Evolutionary conservation across 2,329 filamentous ascomycete species (phyloP).

Genomic region (Sporothrix dimorphospora): DNA sequence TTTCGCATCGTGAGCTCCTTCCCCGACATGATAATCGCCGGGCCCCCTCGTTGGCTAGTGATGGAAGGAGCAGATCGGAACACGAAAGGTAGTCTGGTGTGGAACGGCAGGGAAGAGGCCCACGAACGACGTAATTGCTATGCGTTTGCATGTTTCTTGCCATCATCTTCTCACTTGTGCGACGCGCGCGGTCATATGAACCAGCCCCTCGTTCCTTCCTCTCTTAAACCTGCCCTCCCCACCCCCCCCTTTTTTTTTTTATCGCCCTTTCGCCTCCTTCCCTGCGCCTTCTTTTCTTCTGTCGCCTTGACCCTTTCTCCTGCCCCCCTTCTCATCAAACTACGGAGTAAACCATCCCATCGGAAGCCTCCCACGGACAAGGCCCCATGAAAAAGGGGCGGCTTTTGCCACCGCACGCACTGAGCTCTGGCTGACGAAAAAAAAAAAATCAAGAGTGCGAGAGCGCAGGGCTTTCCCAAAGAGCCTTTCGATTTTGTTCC

Average conservation of each 20-base stretch:
- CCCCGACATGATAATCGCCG: neutral
- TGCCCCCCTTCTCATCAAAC: neutral
- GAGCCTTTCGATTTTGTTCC: neutral
- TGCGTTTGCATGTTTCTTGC: slow-evolving; percentile 14
- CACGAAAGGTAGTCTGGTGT: neutral
- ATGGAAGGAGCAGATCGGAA: slow-evolving; percentile 1
- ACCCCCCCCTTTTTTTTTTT: too few species aligned
- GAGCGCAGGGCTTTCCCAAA: slow-evolving; percentile 6
- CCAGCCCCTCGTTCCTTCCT: neutral
- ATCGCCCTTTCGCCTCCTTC: neutral
- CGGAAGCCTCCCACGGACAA: slow-evolving; percentile 27
- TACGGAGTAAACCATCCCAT: slow-evolving; percentile 29
- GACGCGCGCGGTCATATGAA: neutral
- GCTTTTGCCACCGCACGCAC: slow-evolving; percentile 16
- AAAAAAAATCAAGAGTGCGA: neutral
- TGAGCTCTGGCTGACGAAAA: neutral
- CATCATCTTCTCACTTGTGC: neutral
- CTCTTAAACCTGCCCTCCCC: slow-evolving; percentile 12
- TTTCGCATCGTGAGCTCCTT: neutral
- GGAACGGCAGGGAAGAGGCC: neutral
- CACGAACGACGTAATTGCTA: slow-evolving; percentile 10
- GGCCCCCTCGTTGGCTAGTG: neutral
- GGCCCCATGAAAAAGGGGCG: neutral
- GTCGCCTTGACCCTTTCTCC: neutral
- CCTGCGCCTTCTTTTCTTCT: neutral